Evolutionary conservation across 2,329 filamentous ascomycete genomes (phyloP), one percentile per base, ranked within the genome.

Genomic region (Ophiostoma triangulosporum): DNA sequence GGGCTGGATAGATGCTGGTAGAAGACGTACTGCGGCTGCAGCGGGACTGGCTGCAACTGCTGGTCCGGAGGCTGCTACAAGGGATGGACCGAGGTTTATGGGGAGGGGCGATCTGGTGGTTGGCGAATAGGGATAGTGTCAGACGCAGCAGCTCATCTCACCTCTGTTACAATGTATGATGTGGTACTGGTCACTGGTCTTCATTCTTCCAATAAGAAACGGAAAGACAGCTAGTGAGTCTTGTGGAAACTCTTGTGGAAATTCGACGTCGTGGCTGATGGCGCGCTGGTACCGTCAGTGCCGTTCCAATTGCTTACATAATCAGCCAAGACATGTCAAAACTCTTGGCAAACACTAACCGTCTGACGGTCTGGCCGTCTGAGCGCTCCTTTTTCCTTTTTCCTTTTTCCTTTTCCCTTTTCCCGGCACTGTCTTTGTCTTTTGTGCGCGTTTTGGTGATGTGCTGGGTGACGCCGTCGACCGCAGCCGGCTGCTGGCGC

Each of bases 391-490:
- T n/a, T n/a, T n/a, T n/a, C n/a, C n/a, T n/a, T n/a, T n/a, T n/a
- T n/a, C n/a, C n/a, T n/a, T n/a, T n/a, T n/a, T n/a, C n/a, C n/a
- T n/a, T n/a, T n/a, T n/a, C n/a, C n/a, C n/a, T n/a, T n/a, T n/a
- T n/a, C n/a, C n/a, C 8, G 31, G 3, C 22, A 55, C 26, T 1
- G 33, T 9, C 36, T 50, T 55, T 7, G 54, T 52, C 46, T 55
- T 55, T 31, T 50, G 36, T 43, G 17, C 40, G 64, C 27, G 70
- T 61, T 53, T 75, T 70, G 38, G 78, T 68, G 36, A 73, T 62
- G 17, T 76, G 70, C 54, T 75, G 73, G 61, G 81, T 83, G 35
- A 74, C n/a, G 50, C 35, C 7, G 17, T 26, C 3, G 33, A 8
- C 9, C 50, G 50, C 26, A 3, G 36, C 22, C 22, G 33, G 33